Evolutionary conservation across 192 early-diverging fungal species (phyloP), one percentile per base, ranked within the genome.

Genomic region (Coemansia sp.): DNA sequence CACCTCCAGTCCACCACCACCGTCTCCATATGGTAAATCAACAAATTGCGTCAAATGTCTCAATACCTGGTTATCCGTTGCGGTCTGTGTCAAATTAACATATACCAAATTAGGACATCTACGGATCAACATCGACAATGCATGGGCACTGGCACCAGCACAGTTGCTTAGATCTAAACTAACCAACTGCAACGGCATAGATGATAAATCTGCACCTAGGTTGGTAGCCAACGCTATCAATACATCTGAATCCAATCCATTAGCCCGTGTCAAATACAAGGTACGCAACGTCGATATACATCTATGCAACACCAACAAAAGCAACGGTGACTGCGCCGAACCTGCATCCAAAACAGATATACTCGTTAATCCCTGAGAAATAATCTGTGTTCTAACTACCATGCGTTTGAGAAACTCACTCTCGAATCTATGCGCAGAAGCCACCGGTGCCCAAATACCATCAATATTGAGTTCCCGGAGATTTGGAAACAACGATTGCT

Each of bases 131-230:
- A 49, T 55, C 14, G 45, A 25, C 2, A 80, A 48, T 5, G 55
- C 72, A 8, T 65, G 57, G 2, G 69, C 61, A 25, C 56, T 33
- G 18, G 71, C 31, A 11, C 63, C 63, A 4, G 60, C 69, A 51
- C 77, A 80, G 0, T 63, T 63, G 50, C 72, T 80, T 20, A 80
- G 66, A 52, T 80, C 77, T 7, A 80, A 60, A 6, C 68, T 71
- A 2, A 29, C 48, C 16, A 80, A 66, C 16, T 56, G 65, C 3
- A 80, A 63, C 40, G 32, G 17, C 42, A 1, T 18, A 7, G 29
- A 7, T 18, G 11, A 0, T 18, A 14, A 38, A 11, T 16, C 22
- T 14, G 7, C 2, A 16, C 48, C 31, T 11, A 40, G 11, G 32
- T 59, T 56, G 11, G 17, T 60, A 7, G 38, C 25, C 16, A 68